Percentiles rank a stretch among this genome's conserved stretches.
Evolutionary conservation across 108 stramenopile species (phyloP).

Genomic region (Cylindrotheca closterium): DNA sequence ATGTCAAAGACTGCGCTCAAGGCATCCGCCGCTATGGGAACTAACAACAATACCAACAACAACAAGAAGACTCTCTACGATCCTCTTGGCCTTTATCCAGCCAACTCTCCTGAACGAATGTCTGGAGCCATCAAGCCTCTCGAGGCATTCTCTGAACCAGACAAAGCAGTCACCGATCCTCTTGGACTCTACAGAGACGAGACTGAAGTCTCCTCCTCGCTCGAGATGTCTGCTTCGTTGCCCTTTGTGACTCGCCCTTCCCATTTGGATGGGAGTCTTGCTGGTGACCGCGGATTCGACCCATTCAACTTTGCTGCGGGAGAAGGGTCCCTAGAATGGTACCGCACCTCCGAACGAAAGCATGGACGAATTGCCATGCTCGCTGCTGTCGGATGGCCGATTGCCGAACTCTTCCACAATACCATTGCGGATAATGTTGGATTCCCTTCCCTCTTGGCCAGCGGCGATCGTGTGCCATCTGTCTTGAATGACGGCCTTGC

Average conservation of each 20-base stretch:
- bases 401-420: constrained; percentile 65
- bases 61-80: constrained; percentile 38
- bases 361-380: constrained; percentile 44
- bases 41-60: not conserved
- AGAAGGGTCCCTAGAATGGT: constrained; percentile 6
- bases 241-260: constrained; percentile 72
- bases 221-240: constrained; percentile 60
- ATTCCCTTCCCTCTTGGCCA: constrained; percentile 21
- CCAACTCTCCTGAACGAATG: constrained; percentile 50
- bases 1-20: not conserved
- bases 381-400: constrained; percentile 72
- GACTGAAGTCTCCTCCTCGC: constrained; percentile 1
- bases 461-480: constrained; percentile 56
- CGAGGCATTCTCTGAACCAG: not conserved
- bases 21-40: not conserved
- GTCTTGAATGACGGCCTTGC: constrained; percentile 69
- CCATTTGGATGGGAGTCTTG: constrained; percentile 57
- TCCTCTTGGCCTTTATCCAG: constrained; percentile 63
- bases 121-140: constrained; percentile 24
- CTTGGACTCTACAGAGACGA: constrained; percentile 19
- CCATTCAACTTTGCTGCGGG: constrained; percentile 53
- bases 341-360: constrained; percentile 23
- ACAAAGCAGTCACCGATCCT: constrained; percentile 17
- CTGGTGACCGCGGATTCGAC: constrained; percentile 92
- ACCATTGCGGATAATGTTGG: constrained; percentile 21